A percentile compares a stretch with the other conserved stretches of the same genome.
phyloP scores from a whole-genome alignment of 2,329 filamentous ascomycete genomes.

The Cryphonectria radicalis region DNA sequence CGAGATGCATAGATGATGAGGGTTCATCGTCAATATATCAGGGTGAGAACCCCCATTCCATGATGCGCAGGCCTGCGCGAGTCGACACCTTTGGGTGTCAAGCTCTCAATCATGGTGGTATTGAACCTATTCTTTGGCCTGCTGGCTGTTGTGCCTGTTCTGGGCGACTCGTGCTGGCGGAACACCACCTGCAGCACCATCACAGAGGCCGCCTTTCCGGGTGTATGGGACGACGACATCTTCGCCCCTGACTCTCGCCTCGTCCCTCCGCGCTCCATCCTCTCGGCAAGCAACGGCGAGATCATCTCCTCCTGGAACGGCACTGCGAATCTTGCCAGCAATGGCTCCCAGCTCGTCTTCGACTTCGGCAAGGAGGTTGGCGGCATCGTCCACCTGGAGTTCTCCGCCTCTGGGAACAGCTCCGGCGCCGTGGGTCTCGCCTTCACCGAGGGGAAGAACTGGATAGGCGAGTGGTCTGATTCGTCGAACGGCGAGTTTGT shows the following conservation, averaged over 20 bases:
- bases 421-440: conserved; percentile 48
- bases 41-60: neutral
- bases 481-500: conserved; percentile 49
- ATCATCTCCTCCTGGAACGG: conserved; percentile 39
- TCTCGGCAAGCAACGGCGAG: conserved; percentile 41
- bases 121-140: conserved; percentile 20
- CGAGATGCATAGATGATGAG: neutral
- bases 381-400: conserved; percentile 57
- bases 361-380: conserved; percentile 65
- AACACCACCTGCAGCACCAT: conserved; percentile 58
- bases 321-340: conserved; percentile 38
- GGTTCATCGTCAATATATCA: neutral
- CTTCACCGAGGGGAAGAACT: conserved; percentile 53
- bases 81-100: neutral
- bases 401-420: conserved; percentile 44
- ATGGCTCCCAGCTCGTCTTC: conserved; percentile 58
- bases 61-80: neutral
- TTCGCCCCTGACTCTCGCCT: conserved; percentile 58
- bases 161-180: conserved; percentile 54
- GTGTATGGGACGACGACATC: conserved; percentile 62
- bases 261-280: conserved; percentile 50
- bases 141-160: conserved; percentile 37
- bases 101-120: conserved; percentile 12
- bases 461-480: conserved; percentile 52
- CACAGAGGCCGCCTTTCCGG: conserved; percentile 54